Conservation (phyloP, 1,139 yeast species). For the Pichia sp. region DNA sequence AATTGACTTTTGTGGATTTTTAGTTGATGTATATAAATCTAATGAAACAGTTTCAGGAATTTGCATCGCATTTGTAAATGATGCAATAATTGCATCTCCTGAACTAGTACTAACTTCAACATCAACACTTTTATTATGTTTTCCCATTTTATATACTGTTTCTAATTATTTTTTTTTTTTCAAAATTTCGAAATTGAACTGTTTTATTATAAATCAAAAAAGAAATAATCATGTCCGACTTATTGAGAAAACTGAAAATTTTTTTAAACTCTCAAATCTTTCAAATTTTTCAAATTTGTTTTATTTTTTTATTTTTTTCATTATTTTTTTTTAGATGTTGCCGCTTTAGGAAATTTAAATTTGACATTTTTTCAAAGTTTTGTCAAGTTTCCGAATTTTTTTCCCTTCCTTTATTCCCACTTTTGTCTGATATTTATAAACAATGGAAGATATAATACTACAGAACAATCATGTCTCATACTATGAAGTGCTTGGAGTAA, state of each 20-base stretch:
- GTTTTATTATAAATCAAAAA: no score
- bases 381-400: no score
- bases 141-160: background rate
- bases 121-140: background rate
- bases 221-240: no score
- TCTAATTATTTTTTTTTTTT: background rate
- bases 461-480: conserved; percentile 24
- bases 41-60: conserved; percentile 57
- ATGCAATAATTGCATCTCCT: conserved; percentile 29
- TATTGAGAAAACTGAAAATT: background rate
- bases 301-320: no score
- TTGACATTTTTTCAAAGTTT: background rate
- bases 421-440: background rate
- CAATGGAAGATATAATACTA: background rate
- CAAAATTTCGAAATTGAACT: background rate
- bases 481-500: conserved; percentile 52
- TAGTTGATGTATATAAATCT: conserved; percentile 40
- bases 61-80: conserved; percentile 70
- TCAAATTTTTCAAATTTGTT: background rate
- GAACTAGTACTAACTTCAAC: conserved; percentile 19
- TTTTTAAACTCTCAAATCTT: background rate
- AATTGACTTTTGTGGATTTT: conserved; percentile 26
- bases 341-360: conserved; percentile 5
- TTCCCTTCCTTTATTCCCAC: no score
- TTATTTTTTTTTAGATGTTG: background rate